A percentile compares a stretch with the other conserved stretches of the same genome.
These are phyloP conservation scores for Dittrichia graveolens DNA, from an alignment of 129 eudicot genomes.

Conservation along the genomic window DNA sequence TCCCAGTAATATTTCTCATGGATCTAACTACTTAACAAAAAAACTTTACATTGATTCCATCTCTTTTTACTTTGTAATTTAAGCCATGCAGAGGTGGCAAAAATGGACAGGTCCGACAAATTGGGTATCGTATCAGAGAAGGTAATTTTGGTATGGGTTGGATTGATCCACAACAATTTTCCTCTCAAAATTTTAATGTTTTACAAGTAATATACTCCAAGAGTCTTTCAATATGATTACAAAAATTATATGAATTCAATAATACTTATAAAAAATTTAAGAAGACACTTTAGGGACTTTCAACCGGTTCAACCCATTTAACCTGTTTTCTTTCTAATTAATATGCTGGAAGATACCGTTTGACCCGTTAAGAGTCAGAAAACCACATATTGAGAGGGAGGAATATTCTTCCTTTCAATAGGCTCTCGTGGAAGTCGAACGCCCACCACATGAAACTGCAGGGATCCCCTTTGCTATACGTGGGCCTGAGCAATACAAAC, in stretches of 20 bases:
- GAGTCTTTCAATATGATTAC: not conserved
- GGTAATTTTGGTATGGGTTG: not conserved
- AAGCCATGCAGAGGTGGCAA: not conserved
- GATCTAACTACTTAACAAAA: slow-evolving; percentile 52
- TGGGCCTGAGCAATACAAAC: slow-evolving; percentile 57
- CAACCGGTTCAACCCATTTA: not conserved
- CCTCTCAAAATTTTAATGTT: not conserved
- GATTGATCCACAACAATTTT: not conserved
- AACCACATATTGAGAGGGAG: slow-evolving; percentile 7
- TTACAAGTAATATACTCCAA: not conserved
- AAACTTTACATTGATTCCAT: slow-evolving; percentile 2
- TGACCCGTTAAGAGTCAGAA: not conserved
- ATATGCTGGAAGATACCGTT: not conserved
- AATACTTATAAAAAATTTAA: too few species aligned
- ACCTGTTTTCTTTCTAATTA: too few species aligned
- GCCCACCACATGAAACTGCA: slow-evolving; percentile 51
- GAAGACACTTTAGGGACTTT: not conserved
- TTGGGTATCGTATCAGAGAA: not conserved
- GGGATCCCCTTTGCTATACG: slow-evolving; percentile 49
- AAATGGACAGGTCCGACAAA: too few species aligned
- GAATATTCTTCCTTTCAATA: slow-evolving; percentile 36
- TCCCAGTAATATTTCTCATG: slow-evolving; percentile 60
- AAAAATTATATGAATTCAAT: too few species aligned
- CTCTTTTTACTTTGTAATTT: not conserved
- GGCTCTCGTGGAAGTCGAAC: slow-evolving; percentile 33